A percentile compares a stretch with the other conserved stretches of the same genome.
Evolutionary conservation across 129 eudicot genomes (phyloP).

Genomic region (Flaveria linearis): DNA sequence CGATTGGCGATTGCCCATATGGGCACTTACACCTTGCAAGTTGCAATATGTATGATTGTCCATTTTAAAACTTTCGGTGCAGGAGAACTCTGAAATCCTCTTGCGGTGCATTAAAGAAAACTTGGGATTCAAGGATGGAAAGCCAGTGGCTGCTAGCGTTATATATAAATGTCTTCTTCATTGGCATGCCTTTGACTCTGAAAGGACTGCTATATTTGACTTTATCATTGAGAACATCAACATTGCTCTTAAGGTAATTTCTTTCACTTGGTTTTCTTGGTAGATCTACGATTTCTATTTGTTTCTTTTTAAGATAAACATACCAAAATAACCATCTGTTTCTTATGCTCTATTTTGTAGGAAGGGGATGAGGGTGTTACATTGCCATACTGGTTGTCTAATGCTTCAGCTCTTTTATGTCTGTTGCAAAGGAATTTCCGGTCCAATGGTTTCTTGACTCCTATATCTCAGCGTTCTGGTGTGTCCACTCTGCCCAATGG

Average conservation of each 20-base stretch:
- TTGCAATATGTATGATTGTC: slow-evolving; percentile 2
- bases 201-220: slow-evolving; percentile 94
- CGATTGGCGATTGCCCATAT: slow-evolving; percentile 16
- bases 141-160: slow-evolving; percentile 93
- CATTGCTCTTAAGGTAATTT: slow-evolving; percentile 65
- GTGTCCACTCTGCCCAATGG: slow-evolving; percentile 72
- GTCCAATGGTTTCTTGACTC: slow-evolving; percentile 78
- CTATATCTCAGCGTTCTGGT: slow-evolving; percentile 71
- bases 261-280: slow-evolving; percentile 13
- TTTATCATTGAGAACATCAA: slow-evolving; percentile 84
- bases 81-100: slow-evolving; percentile 79
- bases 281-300: not conserved
- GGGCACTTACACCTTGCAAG: not conserved
- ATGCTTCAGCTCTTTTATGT: slow-evolving; percentile 91
- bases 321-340: not conserved
- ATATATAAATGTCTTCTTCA: slow-evolving; percentile 90
- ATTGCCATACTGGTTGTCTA: slow-evolving; percentile 90
- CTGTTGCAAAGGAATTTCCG: slow-evolving; percentile 87
- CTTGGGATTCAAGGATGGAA: slow-evolving; percentile 90
- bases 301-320: slow-evolving; percentile 5
- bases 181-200: slow-evolving; percentile 97
- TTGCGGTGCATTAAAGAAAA: slow-evolving; percentile 78
- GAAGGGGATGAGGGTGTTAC: slow-evolving; percentile 74
- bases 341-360: slow-evolving; percentile 40
- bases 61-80: slow-evolving; percentile 22